Conservation (phyloP, 1,139 yeast genomes). For the Yamadazyma jaroonii region DNA sequence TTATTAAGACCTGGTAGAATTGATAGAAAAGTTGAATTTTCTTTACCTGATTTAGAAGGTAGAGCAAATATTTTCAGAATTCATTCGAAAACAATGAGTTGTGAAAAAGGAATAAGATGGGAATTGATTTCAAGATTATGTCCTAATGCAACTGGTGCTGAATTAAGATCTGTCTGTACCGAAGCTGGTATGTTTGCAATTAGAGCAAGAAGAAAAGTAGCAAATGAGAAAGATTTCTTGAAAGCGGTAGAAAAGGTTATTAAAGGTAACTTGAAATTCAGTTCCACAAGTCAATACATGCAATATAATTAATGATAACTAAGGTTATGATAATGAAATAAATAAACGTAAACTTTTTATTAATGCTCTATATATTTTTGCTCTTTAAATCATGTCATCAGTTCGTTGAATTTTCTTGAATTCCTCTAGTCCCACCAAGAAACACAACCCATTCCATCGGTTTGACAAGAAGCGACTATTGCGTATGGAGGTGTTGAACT, state of each 20-base stretch:
- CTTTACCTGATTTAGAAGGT: conserved; percentile 94
- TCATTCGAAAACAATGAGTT: conserved; percentile 96
- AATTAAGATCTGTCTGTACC: conserved; percentile 91
- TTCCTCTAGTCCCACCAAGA: conserved; percentile 84
- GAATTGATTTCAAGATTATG: conserved; percentile 94
- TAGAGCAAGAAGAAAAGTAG: conserved; percentile 96
- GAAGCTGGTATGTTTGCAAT: conserved; percentile 99
- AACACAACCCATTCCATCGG: conserved; percentile 94
- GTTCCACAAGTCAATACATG: conserved; percentile 96
- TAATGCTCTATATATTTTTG: too few relatives aligned
- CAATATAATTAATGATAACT: conserved; percentile 66
- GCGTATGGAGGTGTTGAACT: conserved; percentile 67
- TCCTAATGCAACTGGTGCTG: conserved; percentile 99
- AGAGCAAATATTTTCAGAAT: conserved; percentile 96
- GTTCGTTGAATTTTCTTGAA: background rate
- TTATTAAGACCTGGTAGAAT: conserved; percentile 96
- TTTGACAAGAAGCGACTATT: conserved; percentile 85
- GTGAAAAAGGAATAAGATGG: conserved; percentile 97
- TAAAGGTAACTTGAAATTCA: conserved; percentile 96
- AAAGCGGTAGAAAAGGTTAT: conserved; percentile 98
- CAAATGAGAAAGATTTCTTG: conserved; percentile 94
- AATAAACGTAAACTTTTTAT: background rate
- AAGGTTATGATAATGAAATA: conserved; percentile 1
- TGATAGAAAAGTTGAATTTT: conserved; percentile 96
- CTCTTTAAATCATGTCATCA: background rate